Conservation (phyloP, 2,329 filamentous ascomycete species). For the Coniochaeta ligniaria region DNA sequence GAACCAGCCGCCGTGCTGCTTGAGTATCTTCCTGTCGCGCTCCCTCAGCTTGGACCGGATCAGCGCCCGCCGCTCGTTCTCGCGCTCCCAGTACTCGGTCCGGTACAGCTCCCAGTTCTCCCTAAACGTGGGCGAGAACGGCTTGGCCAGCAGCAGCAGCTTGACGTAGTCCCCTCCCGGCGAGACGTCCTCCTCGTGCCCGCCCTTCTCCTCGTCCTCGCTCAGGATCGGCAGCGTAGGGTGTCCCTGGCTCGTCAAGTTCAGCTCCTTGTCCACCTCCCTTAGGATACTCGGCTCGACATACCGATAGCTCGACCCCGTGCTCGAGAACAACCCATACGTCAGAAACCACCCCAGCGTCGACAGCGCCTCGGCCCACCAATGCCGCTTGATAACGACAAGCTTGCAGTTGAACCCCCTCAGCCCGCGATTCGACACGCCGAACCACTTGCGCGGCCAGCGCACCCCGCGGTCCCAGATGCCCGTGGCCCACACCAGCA, state of each 20-base stretch:
- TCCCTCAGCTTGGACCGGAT: conserved; percentile 64
- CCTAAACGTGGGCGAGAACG: conserved; percentile 87
- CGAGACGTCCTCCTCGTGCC: conserved; percentile 84
- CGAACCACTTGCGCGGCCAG: conserved; percentile 90
- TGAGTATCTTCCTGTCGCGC: conserved; percentile 60
- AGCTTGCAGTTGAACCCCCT: conserved; percentile 94
- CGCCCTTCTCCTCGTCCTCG: conserved; percentile 52
- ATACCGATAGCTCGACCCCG: conserved; percentile 65
- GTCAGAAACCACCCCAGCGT: conserved; percentile 73
- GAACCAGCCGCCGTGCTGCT: conserved; percentile 63
- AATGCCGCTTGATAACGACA: conserved; percentile 75
- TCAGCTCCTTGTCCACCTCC: conserved; percentile 53
- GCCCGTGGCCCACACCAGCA: conserved; percentile 88
- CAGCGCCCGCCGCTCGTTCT: conserved; percentile 79
- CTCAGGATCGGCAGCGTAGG: conserved; percentile 29
- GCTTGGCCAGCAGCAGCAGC: conserved; percentile 83
- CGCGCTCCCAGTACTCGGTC: conserved; percentile 91
- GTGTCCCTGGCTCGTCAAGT: conserved; percentile 34
- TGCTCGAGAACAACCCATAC: conserved; percentile 62
- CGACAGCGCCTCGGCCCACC: conserved; percentile 71
- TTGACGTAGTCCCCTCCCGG: conserved; percentile 89
- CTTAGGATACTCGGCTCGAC: conserved; percentile 59
- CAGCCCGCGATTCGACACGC: conserved; percentile 80
- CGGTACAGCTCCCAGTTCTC: conserved; percentile 97
- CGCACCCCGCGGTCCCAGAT: conserved; percentile 94